Conservation (phyloP, 176 grass and related monocot genomes). For the Miscanthus lutarioriparius region DNA sequence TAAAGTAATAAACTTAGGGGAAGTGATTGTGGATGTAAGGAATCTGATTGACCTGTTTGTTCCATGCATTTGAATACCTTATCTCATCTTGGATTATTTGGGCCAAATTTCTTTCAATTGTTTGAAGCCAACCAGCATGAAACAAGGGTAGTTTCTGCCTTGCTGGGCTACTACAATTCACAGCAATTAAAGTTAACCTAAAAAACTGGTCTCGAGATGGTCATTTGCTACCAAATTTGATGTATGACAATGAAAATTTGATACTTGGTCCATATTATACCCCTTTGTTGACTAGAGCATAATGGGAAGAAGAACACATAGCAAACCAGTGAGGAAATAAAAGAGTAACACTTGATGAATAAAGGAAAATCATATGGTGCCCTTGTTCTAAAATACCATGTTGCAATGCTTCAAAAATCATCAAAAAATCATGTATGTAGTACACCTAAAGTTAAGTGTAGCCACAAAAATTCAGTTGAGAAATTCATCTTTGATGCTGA, state of each 20-base stretch:
- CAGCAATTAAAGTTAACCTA: background rate
- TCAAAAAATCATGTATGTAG: too few relatives aligned
- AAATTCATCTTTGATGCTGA: too few relatives aligned
- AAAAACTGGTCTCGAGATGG: background rate
- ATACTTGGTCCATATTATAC: background rate
- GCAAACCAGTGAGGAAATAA: background rate
- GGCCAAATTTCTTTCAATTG: background rate
- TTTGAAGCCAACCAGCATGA: background rate
- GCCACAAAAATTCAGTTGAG: too few relatives aligned
- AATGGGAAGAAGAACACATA: background rate
- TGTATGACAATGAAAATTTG: background rate
- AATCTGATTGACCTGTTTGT: background rate
- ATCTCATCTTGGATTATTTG: conserved; percentile 1
- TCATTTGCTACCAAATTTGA: background rate
- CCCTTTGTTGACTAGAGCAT: background rate
- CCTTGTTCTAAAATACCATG: too few relatives aligned
- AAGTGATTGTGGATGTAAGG: background rate
- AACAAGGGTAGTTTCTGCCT: background rate
- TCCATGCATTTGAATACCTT: background rate
- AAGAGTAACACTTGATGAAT: background rate
- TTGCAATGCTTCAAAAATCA: too few relatives aligned
- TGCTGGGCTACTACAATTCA: background rate
- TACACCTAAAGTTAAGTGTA: too few relatives aligned
- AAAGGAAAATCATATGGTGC: too few relatives aligned
- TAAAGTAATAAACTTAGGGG: background rate